Base-by-base conservation (phyloP, 305 asterid species). In the Fraxinus paxiana region DNA sequence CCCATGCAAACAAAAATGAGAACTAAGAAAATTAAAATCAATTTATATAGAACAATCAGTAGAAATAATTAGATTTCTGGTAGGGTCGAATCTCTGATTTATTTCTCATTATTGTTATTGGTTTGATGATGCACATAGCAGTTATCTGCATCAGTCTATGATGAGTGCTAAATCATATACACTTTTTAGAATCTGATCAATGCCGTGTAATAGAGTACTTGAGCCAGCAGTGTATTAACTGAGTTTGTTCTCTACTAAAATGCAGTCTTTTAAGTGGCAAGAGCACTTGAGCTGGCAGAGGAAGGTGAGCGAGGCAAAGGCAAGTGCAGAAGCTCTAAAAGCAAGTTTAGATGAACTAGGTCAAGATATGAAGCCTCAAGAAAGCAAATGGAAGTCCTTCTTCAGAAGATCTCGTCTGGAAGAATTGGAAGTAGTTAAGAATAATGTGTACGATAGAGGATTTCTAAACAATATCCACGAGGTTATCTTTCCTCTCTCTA, bases 181-280 rank as follows among this genome's bases (percentile, higher is more conserved):
- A 20, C 30, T 24, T 65, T 26, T 65, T 65, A 26, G 35, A n/a
- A 65, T 65, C 73, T 8, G 33, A 61, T 61, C 71, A 22, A 15
- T 61, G 17, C 2, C 5, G 10, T 59, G 35, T 65, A 12, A 63
- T 6, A 63, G n/a, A 65, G 35, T 12, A 65, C 35, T 65, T 26
- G 73, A 22, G 18, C 31, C n/a, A 0, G 73, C 35, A 26, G 71
- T 65, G 17, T 3, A 4, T 65, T 24, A 3, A 26, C 73, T 12
- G 37, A 74, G 41, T 17, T 37, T 82, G 18, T 54, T 69, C 41
- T 67, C 43, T 73, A 61, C 75, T 82, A 10, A 79, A 72, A 75
- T 86, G 81, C 92, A 96, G 99, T 90, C 92, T 82, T 94, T 94
- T 83, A 96, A 94, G 87, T 96, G 99, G 99, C 88, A 92, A 80